Evolutionary conservation across 2,329 filamentous ascomycete genomes (phyloP), one percentile per base, ranked within the genome.

Genomic region (Stagonosporopsis rhizophila): DNA sequence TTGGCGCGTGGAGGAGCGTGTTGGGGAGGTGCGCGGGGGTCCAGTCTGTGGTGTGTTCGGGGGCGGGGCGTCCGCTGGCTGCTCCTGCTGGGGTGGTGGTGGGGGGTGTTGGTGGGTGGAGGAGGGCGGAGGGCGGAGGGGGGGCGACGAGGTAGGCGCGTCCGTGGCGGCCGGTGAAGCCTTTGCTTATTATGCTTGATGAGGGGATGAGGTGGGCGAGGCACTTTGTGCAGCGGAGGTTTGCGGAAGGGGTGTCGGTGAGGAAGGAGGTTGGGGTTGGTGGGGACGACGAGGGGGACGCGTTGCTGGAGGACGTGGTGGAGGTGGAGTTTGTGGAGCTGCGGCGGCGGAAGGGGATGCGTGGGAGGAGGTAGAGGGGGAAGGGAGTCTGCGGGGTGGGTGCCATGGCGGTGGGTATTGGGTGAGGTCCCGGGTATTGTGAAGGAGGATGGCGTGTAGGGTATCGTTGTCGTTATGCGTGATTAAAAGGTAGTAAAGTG

Each of bases 131-230:
- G 73, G 67, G 6, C 75, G 64, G 6, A 1, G 75, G 72, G 2
- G 83, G 80, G 1, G 82, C 78, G 28, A 88, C 85, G 54, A 88
- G 83, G 71, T 87, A 88, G 38, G 86, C 86, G 53, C 85, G 83
- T 6, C 86, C 86, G 69, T 88, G 83, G 17, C 85, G 83, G 59
- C 86, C 86, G 22, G 84, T 88, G 74, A 88, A 88, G 50, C 85
- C 85, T 75, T 87, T 87, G 75, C 79, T 82, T 66, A 88, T 84
- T 54, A 88, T 87, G 59, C 86, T 84, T 6, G 80, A 80, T 15
- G 83, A 82, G 50, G 84, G 78, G 60, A 84, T 84, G 42, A 88
- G 78, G 66, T 87, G 83, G 11, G 83, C 77, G 37, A 84, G 81
- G 69, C 86, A 88, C 62, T 81, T 81, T 25, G 81, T 78, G 72